Evolutionary conservation across 2,329 filamentous ascomycete genomes (phyloP).

Genomic region (Nothomitra cinnamomea): DNA sequence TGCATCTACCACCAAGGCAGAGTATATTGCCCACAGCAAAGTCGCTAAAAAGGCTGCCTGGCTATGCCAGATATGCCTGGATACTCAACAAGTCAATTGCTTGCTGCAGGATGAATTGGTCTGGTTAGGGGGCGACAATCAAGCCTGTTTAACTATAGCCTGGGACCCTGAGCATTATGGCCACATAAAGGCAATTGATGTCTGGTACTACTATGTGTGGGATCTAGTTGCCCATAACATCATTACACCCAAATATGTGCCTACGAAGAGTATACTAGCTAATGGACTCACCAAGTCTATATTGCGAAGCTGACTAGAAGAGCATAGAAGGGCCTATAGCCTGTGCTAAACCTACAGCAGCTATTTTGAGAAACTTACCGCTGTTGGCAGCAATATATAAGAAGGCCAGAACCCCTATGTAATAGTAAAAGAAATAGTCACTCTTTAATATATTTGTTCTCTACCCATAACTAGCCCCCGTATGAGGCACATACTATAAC

Average conservation of each 20-base stretch:
- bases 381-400: too few relatives aligned
- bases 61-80: background rate
- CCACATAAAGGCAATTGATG: slow-evolving; percentile 10
- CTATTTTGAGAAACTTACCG: too few relatives aligned
- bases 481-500: too few relatives aligned
- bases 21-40: slow-evolving; percentile 8
- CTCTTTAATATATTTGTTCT: too few relatives aligned
- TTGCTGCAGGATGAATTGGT: background rate
- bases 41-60: slow-evolving; percentile 1
- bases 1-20: slow-evolving; percentile 9
- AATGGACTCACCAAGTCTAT: too few relatives aligned
- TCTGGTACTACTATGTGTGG: slow-evolving; percentile 9
- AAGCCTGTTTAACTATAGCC: slow-evolving; percentile 8
- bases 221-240: background rate
- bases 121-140: slow-evolving; percentile 7
- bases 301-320: too few relatives aligned
- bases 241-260: background rate
- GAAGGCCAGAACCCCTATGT: too few relatives aligned
- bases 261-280: slow-evolving; percentile 2
- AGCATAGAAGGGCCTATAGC: too few relatives aligned
- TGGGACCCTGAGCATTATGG: slow-evolving; percentile 9
- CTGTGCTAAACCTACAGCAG: too few relatives aligned
- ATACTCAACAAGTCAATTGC: background rate
- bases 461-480: too few relatives aligned
- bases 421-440: too few relatives aligned